Evolutionary conservation across 257 asterid species (phyloP), one percentile per base, ranked within the genome.

Genomic region (Henckelia pumila): DNA sequence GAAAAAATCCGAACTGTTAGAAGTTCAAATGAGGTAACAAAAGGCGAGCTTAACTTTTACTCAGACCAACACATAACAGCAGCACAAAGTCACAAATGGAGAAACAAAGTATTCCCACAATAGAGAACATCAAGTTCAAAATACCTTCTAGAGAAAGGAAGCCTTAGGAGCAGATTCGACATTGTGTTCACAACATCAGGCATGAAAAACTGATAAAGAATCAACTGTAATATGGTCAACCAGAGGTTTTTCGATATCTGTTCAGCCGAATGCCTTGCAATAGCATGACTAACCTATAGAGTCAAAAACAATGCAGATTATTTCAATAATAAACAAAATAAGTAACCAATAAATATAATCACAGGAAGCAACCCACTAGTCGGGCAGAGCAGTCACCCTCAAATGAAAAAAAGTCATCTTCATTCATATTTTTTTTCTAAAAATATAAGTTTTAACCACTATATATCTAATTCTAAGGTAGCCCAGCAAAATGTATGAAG

Each of bases 131-230:
- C 50, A 17, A 63, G 58, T n/a, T 19, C 13, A 52, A 35, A 32
- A 52, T 79, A 94, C 99, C 94, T 91, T 74, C 96, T 81, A 7
- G 97, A 90, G 75, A 93, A 93, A 33, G 97, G 97, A 72, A 93
- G 97, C 87, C 86, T 86, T 23, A 91, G 81, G 66, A 93, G 73
- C 75, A 93, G 87, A 56, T 75, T 68, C 8, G 95, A 93, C 95
- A 94, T 87, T 5, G 89, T 80, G 80, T 84, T 85, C 67, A 87
- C 96, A 74, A 91, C 19, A 73, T 94, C 96, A 59, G 99, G 97
- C 79, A 80, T 75, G 80, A 94, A 83, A 76, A 94, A 94, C 78
- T 86, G 96, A 74, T 83, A 80, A 37, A 94, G 85, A 65, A 91
- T 67, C 79, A 91, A 58, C 80, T 94, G 99, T 58, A 85, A 11